These are phyloP conservation scores for Gynochthodes officinalis DNA, from an alignment of 257 asterid genomes.

Conservation along the genomic window DNA sequence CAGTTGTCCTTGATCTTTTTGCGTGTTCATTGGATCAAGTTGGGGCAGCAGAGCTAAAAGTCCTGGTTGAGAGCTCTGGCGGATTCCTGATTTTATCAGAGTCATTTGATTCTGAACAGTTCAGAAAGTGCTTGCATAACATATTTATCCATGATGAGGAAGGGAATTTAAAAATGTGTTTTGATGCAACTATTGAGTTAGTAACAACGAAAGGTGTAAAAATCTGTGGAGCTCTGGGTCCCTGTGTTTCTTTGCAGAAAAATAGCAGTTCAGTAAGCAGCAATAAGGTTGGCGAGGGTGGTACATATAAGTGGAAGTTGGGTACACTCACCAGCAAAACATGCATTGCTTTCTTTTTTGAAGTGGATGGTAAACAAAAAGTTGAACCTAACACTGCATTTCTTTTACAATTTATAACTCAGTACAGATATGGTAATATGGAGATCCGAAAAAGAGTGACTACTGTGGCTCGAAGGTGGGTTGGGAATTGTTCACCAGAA, in stretches of 20 bases:
- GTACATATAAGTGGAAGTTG: constrained; percentile 74
- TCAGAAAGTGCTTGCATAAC: constrained; percentile 65
- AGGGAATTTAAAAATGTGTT: constrained; percentile 67
- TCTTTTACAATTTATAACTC: constrained; percentile 77
- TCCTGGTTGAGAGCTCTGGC: constrained; percentile 69
- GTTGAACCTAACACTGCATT: constrained; percentile 72
- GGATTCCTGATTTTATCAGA: constrained; percentile 89
- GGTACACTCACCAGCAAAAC: constrained; percentile 67
- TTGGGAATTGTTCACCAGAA: constrained; percentile 63
- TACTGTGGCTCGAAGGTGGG: constrained; percentile 96
- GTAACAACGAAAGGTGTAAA: constrained; percentile 74
- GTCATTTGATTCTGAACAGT: constrained; percentile 78
- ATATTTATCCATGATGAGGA: constrained; percentile 54
- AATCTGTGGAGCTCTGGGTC: constrained; percentile 88
- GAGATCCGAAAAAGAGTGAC: constrained; percentile 85
- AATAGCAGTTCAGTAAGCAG: constrained; percentile 62
- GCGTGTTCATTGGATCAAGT: constrained; percentile 98
- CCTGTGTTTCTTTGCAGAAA: constrained; percentile 58
- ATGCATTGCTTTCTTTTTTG: constrained; percentile 83
- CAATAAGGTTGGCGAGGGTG: constrained; percentile 73
- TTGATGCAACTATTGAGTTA: constrained; percentile 84
- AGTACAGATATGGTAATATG: constrained; percentile 61
- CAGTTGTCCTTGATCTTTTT: constrained; percentile 84
- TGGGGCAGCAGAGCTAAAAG: constrained; percentile 84
- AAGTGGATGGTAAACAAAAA: constrained; percentile 58